These are phyloP conservation scores for Blumeriella jaapii DNA, from an alignment of 2,329 filamentous ascomycete species.

Conservation along the genomic window DNA sequence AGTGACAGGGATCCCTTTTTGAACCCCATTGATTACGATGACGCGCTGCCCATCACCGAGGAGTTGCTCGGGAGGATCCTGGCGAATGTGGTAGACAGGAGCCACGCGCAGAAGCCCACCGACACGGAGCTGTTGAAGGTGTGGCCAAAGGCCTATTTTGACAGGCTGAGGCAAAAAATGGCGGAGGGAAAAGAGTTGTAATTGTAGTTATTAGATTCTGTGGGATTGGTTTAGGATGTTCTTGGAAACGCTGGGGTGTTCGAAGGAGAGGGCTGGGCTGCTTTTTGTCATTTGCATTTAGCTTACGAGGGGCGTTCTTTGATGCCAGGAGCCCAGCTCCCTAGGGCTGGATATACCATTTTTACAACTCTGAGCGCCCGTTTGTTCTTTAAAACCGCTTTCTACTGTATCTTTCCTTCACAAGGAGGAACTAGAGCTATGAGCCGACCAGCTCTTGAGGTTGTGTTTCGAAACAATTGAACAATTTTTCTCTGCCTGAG, in stretches of 20 bases:
- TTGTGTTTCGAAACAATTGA: too few relatives aligned
- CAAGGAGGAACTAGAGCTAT: too few relatives aligned
- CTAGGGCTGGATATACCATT: conserved; percentile 6
- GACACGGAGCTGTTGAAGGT: conserved; percentile 43
- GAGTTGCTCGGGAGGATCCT: conserved; percentile 51
- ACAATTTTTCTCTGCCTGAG: too few relatives aligned
- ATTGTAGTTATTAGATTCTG: background rate
- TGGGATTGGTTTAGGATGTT: too few relatives aligned
- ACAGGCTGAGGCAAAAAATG: conserved; percentile 35
- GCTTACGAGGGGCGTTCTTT: conserved; percentile 5
- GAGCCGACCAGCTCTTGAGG: too few relatives aligned
- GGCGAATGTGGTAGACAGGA: conserved; percentile 48
- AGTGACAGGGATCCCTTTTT: conserved; percentile 49
- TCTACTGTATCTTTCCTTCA: background rate
- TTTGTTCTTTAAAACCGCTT: background rate
- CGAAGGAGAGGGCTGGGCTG: background rate
- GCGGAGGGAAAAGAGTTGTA: conserved; percentile 17
- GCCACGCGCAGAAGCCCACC: conserved; percentile 45
- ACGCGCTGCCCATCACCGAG: conserved; percentile 48
- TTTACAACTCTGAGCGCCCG: background rate
- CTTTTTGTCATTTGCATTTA: conserved; percentile 1
- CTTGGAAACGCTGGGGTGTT: background rate
- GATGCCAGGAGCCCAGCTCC: conserved; percentile 1
- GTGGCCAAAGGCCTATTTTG: conserved; percentile 53
- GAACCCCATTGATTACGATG: conserved; percentile 47